Base-by-base conservation (phyloP, 352 stramenopile genomes). In the Pythium dissotocum region DNA sequence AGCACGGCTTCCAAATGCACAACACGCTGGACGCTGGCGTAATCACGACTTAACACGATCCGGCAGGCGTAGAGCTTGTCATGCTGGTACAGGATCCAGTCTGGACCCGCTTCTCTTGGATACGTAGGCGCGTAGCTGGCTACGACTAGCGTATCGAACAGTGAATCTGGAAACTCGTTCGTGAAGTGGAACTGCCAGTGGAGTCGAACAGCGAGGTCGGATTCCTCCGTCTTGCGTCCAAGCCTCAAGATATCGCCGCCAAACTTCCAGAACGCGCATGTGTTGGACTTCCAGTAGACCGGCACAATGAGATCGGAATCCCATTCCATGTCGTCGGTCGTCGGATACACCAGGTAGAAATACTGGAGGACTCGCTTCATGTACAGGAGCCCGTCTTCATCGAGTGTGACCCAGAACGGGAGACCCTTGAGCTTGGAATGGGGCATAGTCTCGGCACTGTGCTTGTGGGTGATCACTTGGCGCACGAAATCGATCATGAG, bases 141-240 rank as follows among this genome's bases (percentile, higher is more conserved):
- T 35, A 77, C 63, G 0, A 59, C 67, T n/a, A 75, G 51, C 21
- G 75, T 63, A 18, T 77, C 71, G 10, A 70, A 75, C 0, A 77
- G 13, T 12, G 62, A 61, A 28, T 77, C 67, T 0, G 67, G 67
- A 5, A 75, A 54, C 2, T 63, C 52, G 16, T 49, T 57, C 18
- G 40, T 24, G 38, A 77, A 75, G 7, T 62, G 46, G 51, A 75
- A 77, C 28, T 77, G 62, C 67, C 71, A 77, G n/a, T 57, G 46
- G 13, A 75, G 53, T 13, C 28, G 62, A 2, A 63, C 30, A 21
- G 14, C n/a, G 9, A 18, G n/a, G 10, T 55, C 4, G 36, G 35
- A 46, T 48, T 33, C 58, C 40, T 2, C 35, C n/a, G 21, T 52
- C 9, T 32, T 42, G 16, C 16, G 8, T 42, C 26, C 28, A 44